phyloP scores from a whole-genome alignment of 2,329 filamentous ascomycete species.

The Monilinia fructigena region DNA sequence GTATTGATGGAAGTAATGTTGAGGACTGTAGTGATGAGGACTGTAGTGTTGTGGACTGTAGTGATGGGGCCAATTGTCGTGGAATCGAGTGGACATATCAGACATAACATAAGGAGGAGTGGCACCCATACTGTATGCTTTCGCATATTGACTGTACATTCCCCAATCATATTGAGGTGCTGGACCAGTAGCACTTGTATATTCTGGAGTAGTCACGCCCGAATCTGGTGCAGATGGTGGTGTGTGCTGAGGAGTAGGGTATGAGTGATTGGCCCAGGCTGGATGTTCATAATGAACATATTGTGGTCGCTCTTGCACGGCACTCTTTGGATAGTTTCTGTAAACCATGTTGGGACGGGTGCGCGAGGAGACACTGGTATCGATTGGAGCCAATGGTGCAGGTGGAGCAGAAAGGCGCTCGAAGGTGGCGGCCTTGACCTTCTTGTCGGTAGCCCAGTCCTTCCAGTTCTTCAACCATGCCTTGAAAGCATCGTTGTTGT shows the following conservation, averaged over 20 bases:
- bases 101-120: conserved; percentile 46
- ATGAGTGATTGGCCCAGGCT: conserved; percentile 38
- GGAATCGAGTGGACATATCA: conserved; percentile 22
- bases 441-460: conserved; percentile 53
- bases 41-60: neutral
- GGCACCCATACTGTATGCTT: conserved; percentile 1
- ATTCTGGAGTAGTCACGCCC: conserved; percentile 54
- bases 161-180: conserved; percentile 54
- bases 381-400: conserved; percentile 48
- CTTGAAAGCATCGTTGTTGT: conserved; percentile 60
- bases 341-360: conserved; percentile 42
- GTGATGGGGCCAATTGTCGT: conserved; percentile 3
- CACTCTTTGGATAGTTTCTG: conserved; percentile 50
- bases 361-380: conserved; percentile 61
- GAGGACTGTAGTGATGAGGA: neutral
- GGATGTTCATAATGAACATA: conserved; percentile 37
- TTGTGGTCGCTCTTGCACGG: conserved; percentile 37
- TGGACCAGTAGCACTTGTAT: conserved; percentile 47
- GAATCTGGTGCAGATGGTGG: conserved; percentile 55
- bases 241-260: conserved; percentile 45
- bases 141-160: conserved; percentile 49
- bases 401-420: conserved; percentile 41
- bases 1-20: conserved; percentile 26
- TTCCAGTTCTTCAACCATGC: conserved; percentile 67
- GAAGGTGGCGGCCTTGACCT: conserved; percentile 40